phyloP scores from a whole-genome alignment of 495 filamentous ascomycete genomes.

The Lasiosphaeria ovina region DNA sequence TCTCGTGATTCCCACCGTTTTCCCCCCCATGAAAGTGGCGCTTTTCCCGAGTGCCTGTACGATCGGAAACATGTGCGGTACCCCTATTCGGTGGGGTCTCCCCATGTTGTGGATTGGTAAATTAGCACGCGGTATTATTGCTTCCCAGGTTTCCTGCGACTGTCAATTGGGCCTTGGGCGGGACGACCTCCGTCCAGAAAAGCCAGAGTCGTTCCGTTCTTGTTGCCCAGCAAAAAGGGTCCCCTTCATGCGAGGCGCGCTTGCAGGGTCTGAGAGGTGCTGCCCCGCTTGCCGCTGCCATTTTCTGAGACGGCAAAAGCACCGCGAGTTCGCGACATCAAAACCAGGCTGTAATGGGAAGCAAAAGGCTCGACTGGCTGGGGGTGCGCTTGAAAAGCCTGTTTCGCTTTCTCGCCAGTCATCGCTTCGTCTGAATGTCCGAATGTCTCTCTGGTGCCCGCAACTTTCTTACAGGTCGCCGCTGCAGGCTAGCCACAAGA shows the following conservation, averaged over 20 bases:
- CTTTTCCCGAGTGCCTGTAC: background rate
- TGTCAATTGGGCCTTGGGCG: slow-evolving; percentile 7
- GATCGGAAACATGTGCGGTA: slow-evolving; percentile 13
- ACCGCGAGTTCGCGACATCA: too few relatives aligned
- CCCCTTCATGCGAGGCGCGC: slow-evolving; percentile 10
- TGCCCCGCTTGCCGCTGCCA: slow-evolving; percentile 18
- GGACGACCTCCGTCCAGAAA: slow-evolving; percentile 2
- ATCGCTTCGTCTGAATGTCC: background rate
- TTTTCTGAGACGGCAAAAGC: slow-evolving; percentile 25
- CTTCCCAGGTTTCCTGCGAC: background rate
- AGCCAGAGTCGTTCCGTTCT: slow-evolving; percentile 1
- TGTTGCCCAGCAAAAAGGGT: slow-evolving; percentile 1
- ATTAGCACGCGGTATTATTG: slow-evolving; percentile 20
- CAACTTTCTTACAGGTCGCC: background rate
- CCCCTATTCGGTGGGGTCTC: slow-evolving; percentile 14
- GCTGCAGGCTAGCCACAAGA: background rate
- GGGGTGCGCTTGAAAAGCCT: background rate
- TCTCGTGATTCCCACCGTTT: slow-evolving; percentile 1
- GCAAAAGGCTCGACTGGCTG: background rate
- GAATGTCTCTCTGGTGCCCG: too few relatives aligned
- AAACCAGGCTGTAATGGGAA: background rate
- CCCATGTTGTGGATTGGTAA: slow-evolving; percentile 16
- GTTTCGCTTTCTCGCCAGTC: background rate
- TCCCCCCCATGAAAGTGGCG: background rate
- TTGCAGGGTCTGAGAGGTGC: slow-evolving; percentile 6